These are phyloP conservation scores for Danielia reshetovae DNA, from an alignment of 805 yeast species.

Conservation along the genomic window DNA sequence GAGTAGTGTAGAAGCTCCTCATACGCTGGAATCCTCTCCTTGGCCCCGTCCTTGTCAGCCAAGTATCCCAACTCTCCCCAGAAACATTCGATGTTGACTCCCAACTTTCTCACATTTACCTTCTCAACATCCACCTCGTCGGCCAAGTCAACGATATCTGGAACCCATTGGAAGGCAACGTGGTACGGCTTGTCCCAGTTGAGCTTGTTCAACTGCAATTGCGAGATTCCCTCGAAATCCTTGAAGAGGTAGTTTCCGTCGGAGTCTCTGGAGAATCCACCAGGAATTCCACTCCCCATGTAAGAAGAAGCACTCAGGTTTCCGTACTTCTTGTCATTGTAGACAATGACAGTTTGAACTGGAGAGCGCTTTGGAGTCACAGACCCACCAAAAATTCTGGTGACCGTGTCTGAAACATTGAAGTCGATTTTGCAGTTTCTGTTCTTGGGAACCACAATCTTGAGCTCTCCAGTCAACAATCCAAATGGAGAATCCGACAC, in stretches of 20 bases:
- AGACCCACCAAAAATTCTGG: slow-evolving; percentile 17
- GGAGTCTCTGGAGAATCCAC: slow-evolving; percentile 44
- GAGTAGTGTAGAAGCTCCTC: slow-evolving; percentile 66
- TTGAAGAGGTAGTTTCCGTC: slow-evolving; percentile 48
- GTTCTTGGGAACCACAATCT: slow-evolving; percentile 54
- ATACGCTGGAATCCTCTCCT: slow-evolving; percentile 59
- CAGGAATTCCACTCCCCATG: slow-evolving; percentile 27
- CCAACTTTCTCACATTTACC: slow-evolving; percentile 37
- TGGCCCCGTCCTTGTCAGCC: slow-evolving; percentile 29
- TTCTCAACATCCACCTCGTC: slow-evolving; percentile 27
- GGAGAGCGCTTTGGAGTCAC: slow-evolving; percentile 42
- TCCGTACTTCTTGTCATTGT: slow-evolving; percentile 26
- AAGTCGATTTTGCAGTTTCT: slow-evolving; percentile 63
- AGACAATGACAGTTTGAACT: slow-evolving; percentile 58
- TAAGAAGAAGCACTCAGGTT: slow-evolving; percentile 2
- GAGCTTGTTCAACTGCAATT: slow-evolving; percentile 60
- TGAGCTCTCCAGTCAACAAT: slow-evolving; percentile 61
- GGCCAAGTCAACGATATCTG: slow-evolving; percentile 46
- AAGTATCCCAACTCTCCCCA: slow-evolving; percentile 69
- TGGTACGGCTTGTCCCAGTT: slow-evolving; percentile 57
- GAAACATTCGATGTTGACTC: slow-evolving; percentile 60
- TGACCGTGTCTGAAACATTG: slow-evolving; percentile 42
- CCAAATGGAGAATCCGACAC: slow-evolving; percentile 50
- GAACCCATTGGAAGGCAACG: slow-evolving; percentile 74
- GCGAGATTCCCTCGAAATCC: slow-evolving; percentile 59